Percentiles rank a stretch among this genome's conserved stretches.
Conservation (phyloP, 352 stramenopile species). For the Phytophthora sojae region DNA sequence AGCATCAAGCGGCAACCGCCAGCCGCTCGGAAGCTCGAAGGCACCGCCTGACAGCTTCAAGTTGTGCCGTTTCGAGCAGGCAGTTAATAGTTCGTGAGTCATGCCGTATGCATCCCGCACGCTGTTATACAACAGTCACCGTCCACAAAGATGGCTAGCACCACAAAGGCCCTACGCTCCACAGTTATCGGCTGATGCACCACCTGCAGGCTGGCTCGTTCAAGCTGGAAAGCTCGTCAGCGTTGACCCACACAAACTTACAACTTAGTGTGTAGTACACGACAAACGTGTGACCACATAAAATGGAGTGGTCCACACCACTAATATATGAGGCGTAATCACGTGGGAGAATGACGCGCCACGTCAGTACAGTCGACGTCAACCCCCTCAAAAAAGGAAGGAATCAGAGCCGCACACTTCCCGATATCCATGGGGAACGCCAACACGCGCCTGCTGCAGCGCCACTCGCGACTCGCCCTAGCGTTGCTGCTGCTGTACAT, state of each 20-base stretch:
- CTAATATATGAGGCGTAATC: conserved; percentile 62
- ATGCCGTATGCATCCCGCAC: too few species aligned
- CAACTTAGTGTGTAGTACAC: conserved; percentile 39
- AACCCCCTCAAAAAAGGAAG: not conserved
- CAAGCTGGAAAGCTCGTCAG: not conserved
- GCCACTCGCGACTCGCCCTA: conserved; percentile 16
- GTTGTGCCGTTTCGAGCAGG: conserved; percentile 3
- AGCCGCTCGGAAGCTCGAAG: not conserved
- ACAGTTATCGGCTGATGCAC: conserved; percentile 8
- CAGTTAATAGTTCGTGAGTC: too few species aligned
- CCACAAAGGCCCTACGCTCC: not conserved
- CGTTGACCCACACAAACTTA: conserved; percentile 23
- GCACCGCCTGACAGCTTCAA: conserved; percentile 19
- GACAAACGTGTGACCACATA: not conserved
- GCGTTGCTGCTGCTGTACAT: conserved; percentile 23
- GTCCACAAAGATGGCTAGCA: too few species aligned
- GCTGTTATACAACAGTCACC: too few species aligned
- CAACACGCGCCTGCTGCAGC: conserved; percentile 12
- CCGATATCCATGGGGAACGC: conserved; percentile 29
- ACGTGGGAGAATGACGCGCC: conserved; percentile 21
- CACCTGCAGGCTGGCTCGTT: not conserved
- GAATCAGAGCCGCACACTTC: conserved; percentile 20
- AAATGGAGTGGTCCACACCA: conserved; percentile 23
- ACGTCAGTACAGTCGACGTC: conserved; percentile 29
- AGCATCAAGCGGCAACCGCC: not conserved